Evolutionary conservation across 1,284 basidiomycete genomes (phyloP), one percentile per base, ranked within the genome.

Genomic region (Veloboletus limbatus): DNA sequence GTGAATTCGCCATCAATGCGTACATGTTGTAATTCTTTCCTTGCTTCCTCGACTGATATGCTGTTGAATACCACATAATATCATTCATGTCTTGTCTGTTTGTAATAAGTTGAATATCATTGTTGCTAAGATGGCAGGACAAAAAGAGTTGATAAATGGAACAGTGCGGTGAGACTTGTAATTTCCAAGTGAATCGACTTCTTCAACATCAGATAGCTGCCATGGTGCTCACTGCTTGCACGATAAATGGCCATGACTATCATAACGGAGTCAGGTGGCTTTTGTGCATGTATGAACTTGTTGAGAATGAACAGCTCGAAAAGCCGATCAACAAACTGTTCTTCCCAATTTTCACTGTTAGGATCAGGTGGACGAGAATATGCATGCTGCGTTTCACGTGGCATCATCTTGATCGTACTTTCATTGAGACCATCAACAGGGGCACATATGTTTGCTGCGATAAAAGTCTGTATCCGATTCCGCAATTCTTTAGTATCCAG

Each of bases 41-140:
- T 37, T 69, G 67, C 16, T 62, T 63, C 42, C 70, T 71, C 0
- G 54, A 45, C 0, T 57, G 45, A 37, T 71, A 71, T 0, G 32
- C 38, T 0, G 63, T 60, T 0, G 56, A 53, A 34, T 71, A 71
- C 18, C 44, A 63, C 7, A 56, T 43, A 0, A 58, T 21, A 1
- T 58, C 43, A 2, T 54, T 53, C 0, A 62, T 69, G 3, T 65
- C 60, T 0, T 8, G 13, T 0, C 66, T 54, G 36, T 66, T 63
- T 5, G 59, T 52, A 0, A 67, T 37, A 6, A 67, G 18, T 31
- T 67, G 63, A 17, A 51, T 40, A 34, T 71, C 59, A 9, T 69
- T 61, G 43, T 69, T 68, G 37, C 56, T 58, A 46, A 0, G 63
- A 26, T 0, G 45, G 8, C 0, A n/a, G 59, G 60, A 17, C 47